A percentile compares a stretch with the other conserved stretches of the same genome.
phyloP scores from a whole-genome alignment of 1,284 basidiomycete species.

The Agroathelia rolfsii region DNA sequence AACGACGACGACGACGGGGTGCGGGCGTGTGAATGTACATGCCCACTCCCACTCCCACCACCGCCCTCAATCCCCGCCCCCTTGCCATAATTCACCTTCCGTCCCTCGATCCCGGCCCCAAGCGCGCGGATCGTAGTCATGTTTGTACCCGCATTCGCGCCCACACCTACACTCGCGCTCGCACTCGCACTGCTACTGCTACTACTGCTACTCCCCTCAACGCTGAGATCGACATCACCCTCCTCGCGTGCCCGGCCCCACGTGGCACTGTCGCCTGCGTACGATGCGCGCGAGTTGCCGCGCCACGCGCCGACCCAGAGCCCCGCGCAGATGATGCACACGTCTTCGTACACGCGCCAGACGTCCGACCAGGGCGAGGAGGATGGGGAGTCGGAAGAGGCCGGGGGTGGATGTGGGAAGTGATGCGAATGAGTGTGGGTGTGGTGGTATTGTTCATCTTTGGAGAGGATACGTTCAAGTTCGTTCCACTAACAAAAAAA shows the following conservation, averaged over 20 bases:
- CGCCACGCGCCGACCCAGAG: constrained; percentile 66
- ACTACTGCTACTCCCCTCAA: constrained; percentile 39
- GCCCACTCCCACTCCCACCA: no score
- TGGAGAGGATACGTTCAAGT: constrained; percentile 55
- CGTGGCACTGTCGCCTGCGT: constrained; percentile 34
- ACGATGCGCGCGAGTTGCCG: constrained; percentile 33
- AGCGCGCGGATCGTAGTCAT: constrained; percentile 28
- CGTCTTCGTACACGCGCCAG: constrained; percentile 74
- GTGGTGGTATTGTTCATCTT: constrained; percentile 21
- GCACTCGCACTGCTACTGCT: constrained; percentile 51
- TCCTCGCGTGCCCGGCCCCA: constrained; percentile 50
- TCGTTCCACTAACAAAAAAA: constrained; percentile 78
- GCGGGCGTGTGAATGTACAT: no score
- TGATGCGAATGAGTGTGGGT: constrained; percentile 20
- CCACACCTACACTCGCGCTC: constrained; percentile 12
- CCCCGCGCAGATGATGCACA: constrained; percentile 67
- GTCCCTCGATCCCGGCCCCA: constrained; percentile 30
- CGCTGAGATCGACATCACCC: constrained; percentile 49
- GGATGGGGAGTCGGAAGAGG: constrained; percentile 15
- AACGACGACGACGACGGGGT: constrained; percentile 22
- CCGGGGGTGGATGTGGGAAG: constrained; percentile 28
- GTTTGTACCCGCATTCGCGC: constrained; percentile 20
- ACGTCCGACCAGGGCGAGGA: constrained; percentile 55
- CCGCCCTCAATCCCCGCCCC: constrained; percentile 1
- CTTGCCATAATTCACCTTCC: constrained; percentile 12